Evolutionary conservation across 2,329 filamentous ascomycete species (phyloP), one percentile per base, ranked within the genome.

Genomic region (Podosphaera aphanis): DNA sequence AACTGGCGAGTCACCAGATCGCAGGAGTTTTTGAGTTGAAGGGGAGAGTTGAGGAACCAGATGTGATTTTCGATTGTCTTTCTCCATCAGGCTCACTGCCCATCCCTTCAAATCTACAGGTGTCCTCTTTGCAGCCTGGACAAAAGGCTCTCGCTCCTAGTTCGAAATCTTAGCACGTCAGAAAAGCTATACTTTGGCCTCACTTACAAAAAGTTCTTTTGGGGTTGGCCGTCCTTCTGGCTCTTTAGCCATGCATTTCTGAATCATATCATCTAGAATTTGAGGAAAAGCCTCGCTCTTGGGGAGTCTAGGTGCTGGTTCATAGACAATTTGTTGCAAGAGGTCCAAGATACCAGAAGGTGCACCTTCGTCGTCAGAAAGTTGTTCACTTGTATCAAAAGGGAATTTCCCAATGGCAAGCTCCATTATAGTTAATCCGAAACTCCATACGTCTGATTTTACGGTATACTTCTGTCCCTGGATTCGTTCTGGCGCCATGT

Each of bases 361-460:
- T 2, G 81, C 84, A 44, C 79, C 78, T 52, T 88, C 80, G 47
- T 71, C 75, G 49, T 92, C 83, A 1, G 72, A 73, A 20, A 77
- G 63, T 52, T 77, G 72, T 56, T 79, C 75, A 55, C 75, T 83
- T 11, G 77, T 70, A 52, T 81, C 79, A 60, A 98, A 98, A 0
- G 90, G 90, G 58, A 98, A 98, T 58, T 92, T 86, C 52, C 90
- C 90, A 58, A 98, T 94, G 29, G 90, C 90, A 53, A 98, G 66
- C 63, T 98, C 90, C 86, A 98, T 95, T 50, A 98, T 77, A 0
- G 79, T 80, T 53, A 98, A 67, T 27, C 90, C 90, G 51, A 94
- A 92, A 71, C 86, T 94, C 90, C 90, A 98, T 3, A 98, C 90
- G 61, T 98, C 90, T 11, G 86, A 94, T 63, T 94, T 94, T 57